Percentiles rank a stretch among this genome's conserved stretches.
Evolutionary conservation across 164 flowering plant genomes (phyloP).

Genomic region (Umbellularia californica): DNA sequence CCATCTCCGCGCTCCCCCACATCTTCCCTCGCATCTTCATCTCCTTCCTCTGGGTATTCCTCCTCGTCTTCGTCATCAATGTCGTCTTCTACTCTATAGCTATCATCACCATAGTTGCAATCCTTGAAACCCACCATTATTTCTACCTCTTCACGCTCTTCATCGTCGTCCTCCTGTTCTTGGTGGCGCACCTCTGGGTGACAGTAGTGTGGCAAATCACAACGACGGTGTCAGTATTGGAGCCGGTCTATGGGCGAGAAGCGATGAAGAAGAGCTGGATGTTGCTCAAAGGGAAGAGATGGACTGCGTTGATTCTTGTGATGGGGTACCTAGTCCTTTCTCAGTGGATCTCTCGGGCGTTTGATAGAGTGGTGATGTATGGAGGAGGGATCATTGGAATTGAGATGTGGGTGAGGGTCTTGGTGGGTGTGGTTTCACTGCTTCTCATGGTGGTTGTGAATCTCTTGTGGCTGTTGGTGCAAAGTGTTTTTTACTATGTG

Average conservation of each 20-base stretch:
- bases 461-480: not conserved
- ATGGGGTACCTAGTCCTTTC: not conserved
- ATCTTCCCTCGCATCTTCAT: not conserved
- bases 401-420: not conserved
- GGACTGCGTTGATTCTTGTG: not conserved
- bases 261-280: not conserved
- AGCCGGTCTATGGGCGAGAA: not conserved
- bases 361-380: not conserved
- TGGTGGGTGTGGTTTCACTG: not conserved
- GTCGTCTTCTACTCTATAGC: not conserved
- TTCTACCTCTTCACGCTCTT: not conserved
- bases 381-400: not conserved
- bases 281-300: not conserved
- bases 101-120: not conserved
- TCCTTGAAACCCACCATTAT: not conserved
- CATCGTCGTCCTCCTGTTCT: not conserved
- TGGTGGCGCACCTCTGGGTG: not conserved
- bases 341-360: not conserved
- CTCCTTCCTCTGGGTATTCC: not conserved
- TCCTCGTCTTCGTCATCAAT: not conserved
- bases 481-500: not conserved
- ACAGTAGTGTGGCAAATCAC: not conserved
- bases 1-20: not conserved
- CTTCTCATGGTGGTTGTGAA: not conserved
- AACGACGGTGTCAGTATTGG: not conserved